Evolutionary conservation across 306 rosid genomes (phyloP).

Genomic region (Oemleria cerasiformis): DNA sequence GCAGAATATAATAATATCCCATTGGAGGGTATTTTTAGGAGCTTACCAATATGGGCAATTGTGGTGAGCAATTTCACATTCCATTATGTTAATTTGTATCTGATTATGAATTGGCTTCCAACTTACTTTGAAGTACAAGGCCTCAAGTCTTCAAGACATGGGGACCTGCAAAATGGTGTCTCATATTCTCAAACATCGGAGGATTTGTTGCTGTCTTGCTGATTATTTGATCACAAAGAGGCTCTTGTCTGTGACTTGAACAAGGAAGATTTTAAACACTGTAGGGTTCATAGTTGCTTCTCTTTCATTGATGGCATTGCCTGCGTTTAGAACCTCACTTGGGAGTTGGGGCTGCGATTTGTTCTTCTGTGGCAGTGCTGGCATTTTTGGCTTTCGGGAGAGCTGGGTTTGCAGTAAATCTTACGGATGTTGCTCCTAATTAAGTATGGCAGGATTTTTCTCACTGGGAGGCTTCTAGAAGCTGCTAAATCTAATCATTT

Average conservation of each 20-base stretch:
- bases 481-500: neutral
- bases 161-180: slow-evolving; percentile 18
- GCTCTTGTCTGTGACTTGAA: slow-evolving; percentile 19
- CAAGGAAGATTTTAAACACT: slow-evolving; percentile 17
- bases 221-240: slow-evolving; percentile 18
- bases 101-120: slow-evolving; percentile 25
- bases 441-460: slow-evolving; percentile 12
- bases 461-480: slow-evolving; percentile 17
- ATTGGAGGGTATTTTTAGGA: slow-evolving; percentile 5
- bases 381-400: slow-evolving; percentile 16
- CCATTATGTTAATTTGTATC: slow-evolving; percentile 25
- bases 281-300: slow-evolving; percentile 13
- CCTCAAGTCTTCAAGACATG: slow-evolving; percentile 23
- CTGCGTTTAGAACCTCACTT: neutral
- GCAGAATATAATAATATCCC: neutral
- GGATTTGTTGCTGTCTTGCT: slow-evolving; percentile 28
- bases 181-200: slow-evolving; percentile 24
- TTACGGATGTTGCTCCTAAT: slow-evolving; percentile 18
- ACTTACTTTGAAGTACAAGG: slow-evolving; percentile 20
- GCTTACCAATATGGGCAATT: slow-evolving; percentile 19
- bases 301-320: slow-evolving; percentile 12
- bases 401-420: slow-evolving; percentile 25
- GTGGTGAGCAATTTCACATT: slow-evolving; percentile 22
- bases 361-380: slow-evolving; percentile 12
- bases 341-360: slow-evolving; percentile 7